Conservation (phyloP, 1,284 basidiomycete species). For the Pseudozyma tsukubaensis region DNA sequence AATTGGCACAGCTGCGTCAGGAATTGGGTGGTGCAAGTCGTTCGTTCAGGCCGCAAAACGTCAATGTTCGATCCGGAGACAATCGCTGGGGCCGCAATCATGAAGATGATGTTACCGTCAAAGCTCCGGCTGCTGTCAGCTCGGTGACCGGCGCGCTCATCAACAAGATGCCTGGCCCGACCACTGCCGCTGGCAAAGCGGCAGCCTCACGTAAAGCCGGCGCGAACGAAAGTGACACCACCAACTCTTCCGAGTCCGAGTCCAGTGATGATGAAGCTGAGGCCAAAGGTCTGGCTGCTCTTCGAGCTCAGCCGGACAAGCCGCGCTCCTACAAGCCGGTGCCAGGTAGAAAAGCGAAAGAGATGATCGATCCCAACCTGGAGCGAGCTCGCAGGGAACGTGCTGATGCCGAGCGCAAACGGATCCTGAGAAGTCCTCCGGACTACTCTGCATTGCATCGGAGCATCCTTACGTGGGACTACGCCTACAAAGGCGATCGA, state of each 20-base stretch:
- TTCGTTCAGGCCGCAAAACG: conserved; percentile 44
- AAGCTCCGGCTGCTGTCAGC: conserved; percentile 57
- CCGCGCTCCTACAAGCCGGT: conserved; percentile 62
- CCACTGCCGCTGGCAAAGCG: conserved; percentile 29
- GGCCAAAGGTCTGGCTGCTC: conserved; percentile 72
- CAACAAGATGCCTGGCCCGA: conserved; percentile 34
- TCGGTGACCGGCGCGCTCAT: conserved; percentile 56
- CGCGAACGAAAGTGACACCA: conserved; percentile 39
- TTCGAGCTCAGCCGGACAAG: conserved; percentile 68
- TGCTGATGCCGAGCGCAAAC: conserved; percentile 64
- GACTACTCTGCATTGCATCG: conserved; percentile 84
- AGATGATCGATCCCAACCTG: conserved; percentile 74
- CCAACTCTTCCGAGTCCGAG: conserved; percentile 63
- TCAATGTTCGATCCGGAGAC: conserved; percentile 36
- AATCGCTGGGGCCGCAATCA: conserved; percentile 46
- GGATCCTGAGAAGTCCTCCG: conserved; percentile 80
- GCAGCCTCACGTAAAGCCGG: conserved; percentile 30
- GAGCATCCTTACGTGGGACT: conserved; percentile 87
- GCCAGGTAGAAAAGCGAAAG: too few relatives aligned
- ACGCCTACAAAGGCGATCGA: conserved; percentile 76
- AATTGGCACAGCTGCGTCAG: conserved; percentile 53
- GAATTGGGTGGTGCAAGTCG: conserved; percentile 49
- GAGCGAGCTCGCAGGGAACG: conserved; percentile 48
- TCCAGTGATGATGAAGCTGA: conserved; percentile 73
- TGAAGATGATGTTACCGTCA: conserved; percentile 51